These are phyloP conservation scores for Hebeloma cylindrosporum DNA, from an alignment of 768 basidiomycete genomes.

Conservation along the genomic window DNA sequence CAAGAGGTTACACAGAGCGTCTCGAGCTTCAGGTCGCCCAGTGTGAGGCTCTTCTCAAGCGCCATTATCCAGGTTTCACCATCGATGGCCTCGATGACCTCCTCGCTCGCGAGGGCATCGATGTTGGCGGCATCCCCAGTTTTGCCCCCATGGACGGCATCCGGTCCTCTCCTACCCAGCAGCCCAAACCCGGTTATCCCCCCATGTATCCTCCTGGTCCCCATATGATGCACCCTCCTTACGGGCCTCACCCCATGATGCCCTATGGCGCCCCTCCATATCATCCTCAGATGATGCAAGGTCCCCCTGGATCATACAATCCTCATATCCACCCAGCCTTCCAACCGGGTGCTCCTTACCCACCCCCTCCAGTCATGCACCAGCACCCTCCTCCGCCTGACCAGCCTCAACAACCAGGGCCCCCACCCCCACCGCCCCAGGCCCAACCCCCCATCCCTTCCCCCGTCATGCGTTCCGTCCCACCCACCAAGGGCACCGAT, in stretches of 20 bases:
- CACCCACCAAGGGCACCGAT: conserved; percentile 70
- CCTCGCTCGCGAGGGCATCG: conserved; percentile 66
- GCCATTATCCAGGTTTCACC: conserved; percentile 65
- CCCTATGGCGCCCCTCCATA: conserved; percentile 33
- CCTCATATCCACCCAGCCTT: conserved; percentile 64
- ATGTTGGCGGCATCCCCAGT: conserved; percentile 34
- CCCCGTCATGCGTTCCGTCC: conserved; percentile 15
- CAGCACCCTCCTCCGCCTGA: conserved; percentile 35
- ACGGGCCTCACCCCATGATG: conserved; percentile 35
- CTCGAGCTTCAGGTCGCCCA: conserved; percentile 79
- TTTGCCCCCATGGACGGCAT: conserved; percentile 27
- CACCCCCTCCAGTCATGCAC: conserved; percentile 35
- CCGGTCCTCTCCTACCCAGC: conserved; percentile 22
- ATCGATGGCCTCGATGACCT: conserved; percentile 66
- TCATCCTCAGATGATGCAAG: conserved; percentile 37
- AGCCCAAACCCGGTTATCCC: conserved; percentile 40
- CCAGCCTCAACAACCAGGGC: conserved; percentile 25
- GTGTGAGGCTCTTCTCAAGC: conserved; percentile 77
- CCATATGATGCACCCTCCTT: conserved; percentile 39
- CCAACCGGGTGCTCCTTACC: conserved; percentile 40
- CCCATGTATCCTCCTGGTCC: conserved; percentile 40
- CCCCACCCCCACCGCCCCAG: conserved; percentile 10
- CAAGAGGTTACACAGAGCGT: conserved; percentile 79
- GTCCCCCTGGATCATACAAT: conserved; percentile 45
- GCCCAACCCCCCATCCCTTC: conserved; percentile 16